Percentiles rank a stretch among this genome's conserved stretches.
phyloP scores from a whole-genome alignment of 345 rosid genomes.

The Anastatica hierochuntica region DNA sequence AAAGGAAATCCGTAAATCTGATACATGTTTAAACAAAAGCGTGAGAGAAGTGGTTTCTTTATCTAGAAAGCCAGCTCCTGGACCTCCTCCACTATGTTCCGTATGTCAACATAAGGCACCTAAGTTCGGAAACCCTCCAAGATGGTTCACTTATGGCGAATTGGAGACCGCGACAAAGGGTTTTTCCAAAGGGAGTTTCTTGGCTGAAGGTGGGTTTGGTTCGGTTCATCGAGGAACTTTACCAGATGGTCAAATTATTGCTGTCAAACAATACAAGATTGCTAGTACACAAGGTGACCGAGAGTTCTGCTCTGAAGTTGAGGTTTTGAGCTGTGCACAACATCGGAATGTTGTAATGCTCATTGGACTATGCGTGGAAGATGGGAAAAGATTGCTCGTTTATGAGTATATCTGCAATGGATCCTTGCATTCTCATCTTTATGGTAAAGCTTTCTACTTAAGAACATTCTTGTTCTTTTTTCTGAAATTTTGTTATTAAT shows the following conservation, averaged over 20 bases:
- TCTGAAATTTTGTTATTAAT: not conserved
- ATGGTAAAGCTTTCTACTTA: slow-evolving; percentile 44
- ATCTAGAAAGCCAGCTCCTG: slow-evolving; percentile 61
- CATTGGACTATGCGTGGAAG: slow-evolving; percentile 83
- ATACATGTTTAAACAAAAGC: slow-evolving; percentile 54
- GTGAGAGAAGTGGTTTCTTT: slow-evolving; percentile 85
- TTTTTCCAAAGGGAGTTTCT: slow-evolving; percentile 74
- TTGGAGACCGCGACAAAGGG: slow-evolving; percentile 75
- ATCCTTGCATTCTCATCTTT: slow-evolving; percentile 84
- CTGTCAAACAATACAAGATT: slow-evolving; percentile 88
- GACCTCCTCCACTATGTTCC: slow-evolving; percentile 96
- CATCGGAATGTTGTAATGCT: slow-evolving; percentile 94
- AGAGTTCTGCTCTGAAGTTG: slow-evolving; percentile 97
- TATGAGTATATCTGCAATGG: slow-evolving; percentile 95
- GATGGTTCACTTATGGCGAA: slow-evolving; percentile 81
- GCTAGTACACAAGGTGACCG: slow-evolving; percentile 95
- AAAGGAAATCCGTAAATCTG: slow-evolving; percentile 34
- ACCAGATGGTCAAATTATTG: slow-evolving; percentile 77
- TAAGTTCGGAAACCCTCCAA: slow-evolving; percentile 89
- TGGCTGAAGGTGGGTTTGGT: slow-evolving; percentile 99
- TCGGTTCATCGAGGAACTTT: slow-evolving; percentile 84
- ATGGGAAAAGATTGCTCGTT: slow-evolving; percentile 79
- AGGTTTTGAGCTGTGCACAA: slow-evolving; percentile 95
- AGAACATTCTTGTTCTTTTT: not conserved
- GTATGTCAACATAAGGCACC: slow-evolving; percentile 91